phyloP scores from a whole-genome alignment of 1,284 basidiomycete species.

The Sanghuangporus baumii region DNA sequence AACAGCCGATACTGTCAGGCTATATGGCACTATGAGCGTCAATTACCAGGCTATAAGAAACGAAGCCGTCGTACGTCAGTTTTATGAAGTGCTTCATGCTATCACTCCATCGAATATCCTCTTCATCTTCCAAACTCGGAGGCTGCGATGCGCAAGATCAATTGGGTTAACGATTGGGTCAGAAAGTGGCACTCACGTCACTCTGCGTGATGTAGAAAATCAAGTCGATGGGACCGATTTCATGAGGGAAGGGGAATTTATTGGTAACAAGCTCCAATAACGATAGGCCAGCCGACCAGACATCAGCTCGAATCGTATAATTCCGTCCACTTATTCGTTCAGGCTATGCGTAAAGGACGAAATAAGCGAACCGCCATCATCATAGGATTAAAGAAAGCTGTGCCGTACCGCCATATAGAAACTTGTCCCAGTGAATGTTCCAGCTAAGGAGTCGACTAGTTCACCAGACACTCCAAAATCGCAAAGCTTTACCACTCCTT shows the following conservation, averaged over 20 bases:
- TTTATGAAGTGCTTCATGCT: conserved; percentile 93
- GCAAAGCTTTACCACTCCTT: conserved; percentile 87
- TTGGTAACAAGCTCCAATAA: conserved; percentile 93
- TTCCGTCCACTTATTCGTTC: conserved; percentile 87
- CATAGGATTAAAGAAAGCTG: conserved; percentile 16
- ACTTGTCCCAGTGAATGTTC: conserved; percentile 94
- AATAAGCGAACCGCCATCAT: neutral
- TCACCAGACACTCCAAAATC: conserved; percentile 98
- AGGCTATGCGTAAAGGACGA: conserved; percentile 49
- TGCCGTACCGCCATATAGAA: conserved; percentile 92
- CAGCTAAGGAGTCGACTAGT: conserved; percentile 85
- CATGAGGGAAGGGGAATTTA: conserved; percentile 92
- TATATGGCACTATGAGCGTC: conserved; percentile 26
- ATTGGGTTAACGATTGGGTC: neutral
- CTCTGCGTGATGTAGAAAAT: conserved; percentile 87
- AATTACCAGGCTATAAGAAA: conserved; percentile 7
- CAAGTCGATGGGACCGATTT: conserved; percentile 89
- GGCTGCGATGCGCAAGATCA: conserved; percentile 45
- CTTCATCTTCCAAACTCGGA: conserved; percentile 72
- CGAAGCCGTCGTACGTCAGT: conserved; percentile 59
- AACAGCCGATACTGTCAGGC: conserved; percentile 51
- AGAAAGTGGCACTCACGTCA: conserved; percentile 44
- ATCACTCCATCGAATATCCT: conserved; percentile 71
- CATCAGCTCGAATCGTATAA: conserved; percentile 93
- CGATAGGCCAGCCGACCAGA: conserved; percentile 97